Evolutionary conservation across 176 grass and related monocot genomes (phyloP), one percentile per base, ranked within the genome.

Genomic region (Avena atlantica): DNA sequence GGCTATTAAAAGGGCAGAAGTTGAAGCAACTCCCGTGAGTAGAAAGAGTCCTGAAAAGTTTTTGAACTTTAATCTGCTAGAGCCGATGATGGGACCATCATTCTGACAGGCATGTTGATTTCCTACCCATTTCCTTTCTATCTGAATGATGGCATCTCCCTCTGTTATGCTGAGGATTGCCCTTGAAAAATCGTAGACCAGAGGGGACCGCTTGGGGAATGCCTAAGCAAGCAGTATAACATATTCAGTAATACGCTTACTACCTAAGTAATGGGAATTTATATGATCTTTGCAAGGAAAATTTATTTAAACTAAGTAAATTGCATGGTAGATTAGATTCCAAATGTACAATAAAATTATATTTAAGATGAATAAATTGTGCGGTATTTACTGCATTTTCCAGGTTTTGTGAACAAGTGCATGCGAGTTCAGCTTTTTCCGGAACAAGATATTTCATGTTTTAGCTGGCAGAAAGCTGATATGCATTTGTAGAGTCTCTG

Each of bases 81-180:
- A 90, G 8, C 61, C 20, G 11, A 79, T 34, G 16, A 62, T 15
- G 17, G 7, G 36, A 45, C 87, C 76, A 45, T 84, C 85, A 57
- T 69, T 76, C 49, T 78, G 78, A 12, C 85, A 86, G 4, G 47
- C 36, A 25, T 61, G 19, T 52, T 87, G 49, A 9, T 92, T 34
- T 45, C 86, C 86, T 51, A 78, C 83, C 94, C 91, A 90, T 78
- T 91, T 86, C 17, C 76, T 90, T 34, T 79, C 82, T 21, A 95
- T 78, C 12, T 56, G 70, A 74, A 74, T 88, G 8, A 92, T 91
- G 42, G 24, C 36, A 7, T 89, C 84, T 21, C 87, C 87, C 58
- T 80, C 86, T 36, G 83, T 91, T 83, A 95, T 77, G 81, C 84
- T 89, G 24, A 95, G 84, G 75, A 96, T 92, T 74, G 60, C 87